A percentile compares a stretch with the other conserved stretches of the same genome.
These are phyloP conservation scores for Aspergillus sp. DNA, from an alignment of 2,329 filamentous ascomycete genomes.

Conservation along the genomic window DNA sequence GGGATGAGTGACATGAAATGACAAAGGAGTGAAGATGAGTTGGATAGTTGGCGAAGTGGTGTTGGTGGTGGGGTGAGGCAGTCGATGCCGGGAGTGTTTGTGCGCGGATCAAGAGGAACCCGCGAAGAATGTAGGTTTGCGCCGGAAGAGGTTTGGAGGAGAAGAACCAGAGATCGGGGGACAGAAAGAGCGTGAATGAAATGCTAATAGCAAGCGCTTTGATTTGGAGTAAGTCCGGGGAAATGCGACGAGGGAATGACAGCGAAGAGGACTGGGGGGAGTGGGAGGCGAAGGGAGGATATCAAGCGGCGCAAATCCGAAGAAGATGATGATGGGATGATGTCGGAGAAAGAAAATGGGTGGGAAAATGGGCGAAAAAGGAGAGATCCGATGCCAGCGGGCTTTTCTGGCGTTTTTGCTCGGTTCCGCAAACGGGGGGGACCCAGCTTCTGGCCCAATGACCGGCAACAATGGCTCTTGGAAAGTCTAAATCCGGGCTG, in stretches of 20 bases:
- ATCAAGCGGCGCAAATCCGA: conserved; percentile 46
- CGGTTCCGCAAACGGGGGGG: conserved; percentile 10
- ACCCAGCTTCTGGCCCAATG: neutral
- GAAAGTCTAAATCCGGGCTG: neutral
- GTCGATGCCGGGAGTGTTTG: conserved; percentile 14
- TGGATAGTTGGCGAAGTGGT: conserved; percentile 6
- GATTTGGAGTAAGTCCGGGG: conserved; percentile 22
- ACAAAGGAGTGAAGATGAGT: conserved; percentile 12
- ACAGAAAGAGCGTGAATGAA: conserved; percentile 22
- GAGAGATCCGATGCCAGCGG: neutral
- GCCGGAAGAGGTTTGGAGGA: conserved; percentile 34
- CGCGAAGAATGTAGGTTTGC: conserved; percentile 33
- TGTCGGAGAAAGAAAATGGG: conserved; percentile 12
- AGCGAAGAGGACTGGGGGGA: conserved; percentile 40
- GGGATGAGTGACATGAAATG: neutral
- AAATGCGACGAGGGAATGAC: conserved; percentile 32
- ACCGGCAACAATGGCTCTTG: neutral
- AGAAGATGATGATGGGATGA: conserved; percentile 28
- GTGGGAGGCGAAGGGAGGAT: neutral
- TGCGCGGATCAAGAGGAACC: conserved; percentile 18
- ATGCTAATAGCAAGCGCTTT: conserved; percentile 27
- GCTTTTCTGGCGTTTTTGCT: neutral
- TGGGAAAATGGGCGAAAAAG: conserved; percentile 6
- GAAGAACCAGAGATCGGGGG: conserved; percentile 19
- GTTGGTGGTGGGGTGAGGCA: neutral